Evolutionary conservation across 768 basidiomycete species (phyloP), one percentile per base, ranked within the genome.

Genomic region (Leccinum subgranulosum): DNA sequence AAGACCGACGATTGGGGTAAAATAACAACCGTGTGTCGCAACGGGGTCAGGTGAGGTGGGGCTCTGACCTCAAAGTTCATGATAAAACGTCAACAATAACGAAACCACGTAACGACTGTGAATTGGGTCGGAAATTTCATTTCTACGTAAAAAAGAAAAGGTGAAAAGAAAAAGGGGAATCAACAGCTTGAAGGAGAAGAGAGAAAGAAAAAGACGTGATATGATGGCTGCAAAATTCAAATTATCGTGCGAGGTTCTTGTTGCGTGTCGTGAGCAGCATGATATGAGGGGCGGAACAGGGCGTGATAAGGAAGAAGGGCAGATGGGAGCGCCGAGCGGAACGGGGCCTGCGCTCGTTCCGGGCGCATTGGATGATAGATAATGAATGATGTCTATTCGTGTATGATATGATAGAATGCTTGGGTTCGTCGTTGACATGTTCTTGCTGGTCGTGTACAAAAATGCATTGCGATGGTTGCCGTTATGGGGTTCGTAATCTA

Each of bases 401-500:
- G 36, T 36, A 36, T 34, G 39, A 41, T 41, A 41, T 41, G 39
- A 52, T 60, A 68, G 55, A 59, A 58, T 62, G 60, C 63, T 51
- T 67, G 62, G 21, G 47, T 39, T 33, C 39, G 39, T 67, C 66
- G 64, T 67, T 33, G 56, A 49, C 57, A 58, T 68, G 39, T n/a
- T 41, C 39, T 41, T 41, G 39, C 39, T 41, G 39, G 9, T 60
- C 66, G 56, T 67, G 61, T 69, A 57, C 51, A n/a, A 19, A 41
- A 66, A 66, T 64, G 66, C 66, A 66, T 66, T 63, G 66, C 57
- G 64, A n/a, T 9, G 39, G 39, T n/a, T 66, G 62, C 60, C 57
- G 66, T 68, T 49, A 57, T 41, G 39, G n/a, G 23, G 45, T 34
- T 65, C 66, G 57, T 67, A 41, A 63, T 68, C 66, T 68, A 62